These are phyloP conservation scores for Amylocarpus encephaloides DNA, from an alignment of 2,329 filamentous ascomycete species.

Conservation along the genomic window DNA sequence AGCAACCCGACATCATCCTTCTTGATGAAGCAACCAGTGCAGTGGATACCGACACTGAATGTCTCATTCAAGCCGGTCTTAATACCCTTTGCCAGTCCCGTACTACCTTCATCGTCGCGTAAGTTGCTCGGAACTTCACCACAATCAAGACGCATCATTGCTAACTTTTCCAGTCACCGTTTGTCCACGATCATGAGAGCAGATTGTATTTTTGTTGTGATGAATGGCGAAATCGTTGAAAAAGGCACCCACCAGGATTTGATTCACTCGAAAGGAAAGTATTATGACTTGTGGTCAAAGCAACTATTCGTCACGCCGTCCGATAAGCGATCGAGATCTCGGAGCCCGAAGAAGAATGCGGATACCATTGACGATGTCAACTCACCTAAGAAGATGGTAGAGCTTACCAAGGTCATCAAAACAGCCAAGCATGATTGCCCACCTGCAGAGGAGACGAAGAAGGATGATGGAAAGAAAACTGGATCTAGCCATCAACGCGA, in stretches of 20 bases:
- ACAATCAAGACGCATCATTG: not conserved
- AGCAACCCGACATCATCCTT: constrained; percentile 86
- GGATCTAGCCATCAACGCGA: constrained; percentile 19
- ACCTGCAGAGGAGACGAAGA: constrained; percentile 4
- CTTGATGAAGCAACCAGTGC: constrained; percentile 94
- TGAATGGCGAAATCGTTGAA: constrained; percentile 45
- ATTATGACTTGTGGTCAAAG: constrained; percentile 45
- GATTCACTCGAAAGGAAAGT: constrained; percentile 41
- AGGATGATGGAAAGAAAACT: constrained; percentile 7
- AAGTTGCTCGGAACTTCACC: constrained; percentile 8
- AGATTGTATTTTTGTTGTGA: constrained; percentile 47
- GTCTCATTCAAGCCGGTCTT: constrained; percentile 67
- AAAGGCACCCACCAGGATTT: constrained; percentile 45
- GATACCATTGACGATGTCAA: constrained; percentile 29
- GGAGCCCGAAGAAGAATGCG: constrained; percentile 21
- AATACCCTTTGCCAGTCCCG: constrained; percentile 42
- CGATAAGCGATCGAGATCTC: constrained; percentile 18
- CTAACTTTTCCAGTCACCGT: constrained; percentile 34
- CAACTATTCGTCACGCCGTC: constrained; percentile 34
- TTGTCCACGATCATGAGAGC: constrained; percentile 49
- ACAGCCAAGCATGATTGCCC: constrained; percentile 8
- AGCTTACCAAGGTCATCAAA: constrained; percentile 17
- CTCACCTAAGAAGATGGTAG: constrained; percentile 12
- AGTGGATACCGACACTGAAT: constrained; percentile 90
- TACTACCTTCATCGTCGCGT: constrained; percentile 40